Evolutionary conservation across 1,139 yeast species (phyloP).

Genomic region (Saccharomyces hybrid): DNA sequence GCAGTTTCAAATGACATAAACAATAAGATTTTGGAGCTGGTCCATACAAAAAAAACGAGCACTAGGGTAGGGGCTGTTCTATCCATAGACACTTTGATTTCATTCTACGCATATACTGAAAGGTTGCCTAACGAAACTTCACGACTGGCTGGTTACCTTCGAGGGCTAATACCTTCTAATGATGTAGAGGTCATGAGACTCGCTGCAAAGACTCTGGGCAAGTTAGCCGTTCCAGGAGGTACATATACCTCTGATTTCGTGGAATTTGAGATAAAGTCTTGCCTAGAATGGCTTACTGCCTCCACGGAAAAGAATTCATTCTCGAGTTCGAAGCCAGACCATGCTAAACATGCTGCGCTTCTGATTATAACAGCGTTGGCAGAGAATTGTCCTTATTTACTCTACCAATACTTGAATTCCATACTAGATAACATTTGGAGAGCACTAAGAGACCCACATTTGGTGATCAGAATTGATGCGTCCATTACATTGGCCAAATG

Average conservation of each 20-base stretch:
- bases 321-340: conserved; percentile 65
- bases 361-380: conserved; percentile 79
- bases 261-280: conserved; percentile 81
- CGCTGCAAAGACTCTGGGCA: conserved; percentile 83
- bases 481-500: conserved; percentile 77
- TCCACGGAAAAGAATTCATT: conserved; percentile 29
- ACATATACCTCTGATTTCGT: conserved; percentile 87
- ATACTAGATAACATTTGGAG: conserved; percentile 85
- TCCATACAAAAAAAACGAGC: conserved; percentile 63
- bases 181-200: conserved; percentile 79
- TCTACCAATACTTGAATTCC: conserved; percentile 71
- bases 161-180: conserved; percentile 72
- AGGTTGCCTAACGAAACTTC: conserved; percentile 87
- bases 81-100: conserved; percentile 85
- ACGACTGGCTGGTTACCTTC: conserved; percentile 77
- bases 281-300: conserved; percentile 84
- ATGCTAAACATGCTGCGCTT: conserved; percentile 85
- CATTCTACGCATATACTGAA: conserved; percentile 65
- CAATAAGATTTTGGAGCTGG: conserved; percentile 75
- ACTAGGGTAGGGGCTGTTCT: conserved; percentile 86
- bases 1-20: conserved; percentile 80
- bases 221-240: conserved; percentile 83
- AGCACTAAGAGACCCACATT: conserved; percentile 73
- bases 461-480: conserved; percentile 71
- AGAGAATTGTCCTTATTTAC: conserved; percentile 74